Evolutionary conservation across 2,329 filamentous ascomycete species (phyloP).

Genomic region (Apiospora aurea): DNA sequence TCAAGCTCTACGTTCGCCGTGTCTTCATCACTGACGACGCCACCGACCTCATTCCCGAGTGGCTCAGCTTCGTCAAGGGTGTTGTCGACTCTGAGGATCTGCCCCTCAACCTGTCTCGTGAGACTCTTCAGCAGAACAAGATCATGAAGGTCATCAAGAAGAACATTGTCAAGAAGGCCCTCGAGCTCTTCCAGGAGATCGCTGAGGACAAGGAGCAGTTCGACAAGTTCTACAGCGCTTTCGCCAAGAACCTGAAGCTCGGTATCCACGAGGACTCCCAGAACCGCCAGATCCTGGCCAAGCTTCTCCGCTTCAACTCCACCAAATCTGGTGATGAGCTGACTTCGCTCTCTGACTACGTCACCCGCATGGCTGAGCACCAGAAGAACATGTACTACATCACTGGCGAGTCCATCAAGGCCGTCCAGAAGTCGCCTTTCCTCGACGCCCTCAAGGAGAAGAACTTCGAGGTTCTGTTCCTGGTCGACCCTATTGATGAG

Average conservation of each 20-base stretch:
- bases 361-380: slow-evolving; percentile 99
- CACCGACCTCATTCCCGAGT: slow-evolving; percentile 98
- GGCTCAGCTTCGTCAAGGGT: slow-evolving; percentile 99
- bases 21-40: slow-evolving; percentile 99
- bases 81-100: slow-evolving; percentile 99
- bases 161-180: slow-evolving; percentile 99
- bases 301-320: slow-evolving; percentile 98
- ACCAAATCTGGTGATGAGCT: slow-evolving; percentile 98
- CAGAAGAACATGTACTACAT: slow-evolving; percentile 99
- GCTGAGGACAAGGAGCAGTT: slow-evolving; percentile 99
- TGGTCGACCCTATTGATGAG: slow-evolving; percentile 99
- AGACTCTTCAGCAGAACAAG: slow-evolving; percentile 99
- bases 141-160: slow-evolving; percentile 99
- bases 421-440: slow-evolving; percentile 98
- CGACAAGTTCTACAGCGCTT: slow-evolving; percentile 99
- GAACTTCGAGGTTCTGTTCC: slow-evolving; percentile 99
- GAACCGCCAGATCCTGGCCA: slow-evolving; percentile 91
- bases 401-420: slow-evolving; percentile 99
- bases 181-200: slow-evolving; percentile 99
- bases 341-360: slow-evolving; percentile 95
- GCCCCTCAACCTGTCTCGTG: slow-evolving; percentile 98
- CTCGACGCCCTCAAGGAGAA: slow-evolving; percentile 98
- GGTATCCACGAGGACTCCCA: slow-evolving; percentile 99
- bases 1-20: slow-evolving; percentile 99
- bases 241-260: slow-evolving; percentile 99